Evolutionary conservation across 306 rosid genomes (phyloP), one percentile per base, ranked within the genome.

Genomic region (Urtica urens): DNA sequence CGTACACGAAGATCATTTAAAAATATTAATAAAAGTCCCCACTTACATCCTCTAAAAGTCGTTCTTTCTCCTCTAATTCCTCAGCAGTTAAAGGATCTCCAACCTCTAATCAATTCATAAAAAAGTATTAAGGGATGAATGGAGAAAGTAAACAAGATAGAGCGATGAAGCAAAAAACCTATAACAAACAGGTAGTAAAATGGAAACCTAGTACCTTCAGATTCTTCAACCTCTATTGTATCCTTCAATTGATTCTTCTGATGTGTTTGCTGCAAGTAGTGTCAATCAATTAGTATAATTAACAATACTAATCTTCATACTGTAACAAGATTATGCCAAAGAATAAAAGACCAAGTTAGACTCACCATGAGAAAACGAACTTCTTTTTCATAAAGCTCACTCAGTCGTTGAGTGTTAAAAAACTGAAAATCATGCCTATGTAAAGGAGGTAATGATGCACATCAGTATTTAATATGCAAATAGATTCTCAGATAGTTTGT

Each of bases 81-180:
- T 90, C 97, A 20, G 92, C 87, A 54, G 97, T 90, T 75, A 90
- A 79, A 38, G 95, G 93, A 64, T 90, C 92, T 50, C 94, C 97
- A 55, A 72, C 83, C 28, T 90, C 97, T 90, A 53, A 46, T 46
- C 15, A 25, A 23, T n/a, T 24, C 18, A 26, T 7, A 17, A 26
- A 16, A 48, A 6, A 2, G 10, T n/a, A 27, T 9, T 10, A 27
- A 6, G 30, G 0, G 18, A 16, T n/a, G 28, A 27, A 42, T 29
- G 19, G 10, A 1, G 30, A 2, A 7, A 28, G 8, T 15, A 16
- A 6, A 28, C 28, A 28, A 49, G 19, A 2, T 20, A 44, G n/a
- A 4, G 33, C 4, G 10, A 28, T 4, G 4, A 10, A 10, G 33
- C 10, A 28, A 4, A 28, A 28, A 28, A 28, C 4, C 33, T 10